Conservation (phyloP, 108 stramenopile species). For the Pseudonitzschia multiseries region DNA sequence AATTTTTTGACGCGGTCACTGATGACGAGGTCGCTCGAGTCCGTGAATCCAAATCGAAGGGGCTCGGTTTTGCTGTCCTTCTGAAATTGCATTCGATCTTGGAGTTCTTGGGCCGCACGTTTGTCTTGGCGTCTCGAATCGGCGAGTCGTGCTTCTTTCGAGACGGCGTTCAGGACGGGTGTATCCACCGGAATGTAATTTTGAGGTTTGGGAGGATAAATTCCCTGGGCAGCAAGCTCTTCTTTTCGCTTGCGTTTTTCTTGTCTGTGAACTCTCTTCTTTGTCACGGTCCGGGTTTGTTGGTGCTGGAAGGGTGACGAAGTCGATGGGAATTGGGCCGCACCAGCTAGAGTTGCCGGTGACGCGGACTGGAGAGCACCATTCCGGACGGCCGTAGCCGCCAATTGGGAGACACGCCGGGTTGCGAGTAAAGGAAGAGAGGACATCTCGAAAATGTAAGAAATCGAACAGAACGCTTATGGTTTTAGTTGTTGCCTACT, state of each 20-base stretch:
- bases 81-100: slow-evolving; percentile 52
- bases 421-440: neutral
- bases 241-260: slow-evolving; percentile 37
- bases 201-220: slow-evolving; percentile 43
- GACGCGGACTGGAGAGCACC: neutral
- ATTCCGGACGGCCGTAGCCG: neutral
- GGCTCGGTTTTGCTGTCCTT: slow-evolving; percentile 23
- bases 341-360: neutral
- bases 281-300: slow-evolving; percentile 50
- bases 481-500: neutral
- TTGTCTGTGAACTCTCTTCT: slow-evolving; percentile 32
- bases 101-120: slow-evolving; percentile 52
- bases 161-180: slow-evolving; percentile 71
- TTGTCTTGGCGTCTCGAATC: slow-evolving; percentile 57
- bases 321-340: neutral
- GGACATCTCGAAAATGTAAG: neutral
- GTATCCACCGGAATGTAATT: slow-evolving; percentile 66
- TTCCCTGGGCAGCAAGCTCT: slow-evolving; percentile 40
- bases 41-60: slow-evolving; percentile 36
- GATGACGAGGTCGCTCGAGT: slow-evolving; percentile 41
- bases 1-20: slow-evolving; percentile 71
- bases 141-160: slow-evolving; percentile 54
- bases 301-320: slow-evolving; percentile 18
- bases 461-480: neutral
- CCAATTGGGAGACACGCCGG: neutral